Evolutionary conservation across 768 basidiomycete species (phyloP).

Genomic region (Rhodosporidiobolus odoratus): DNA sequence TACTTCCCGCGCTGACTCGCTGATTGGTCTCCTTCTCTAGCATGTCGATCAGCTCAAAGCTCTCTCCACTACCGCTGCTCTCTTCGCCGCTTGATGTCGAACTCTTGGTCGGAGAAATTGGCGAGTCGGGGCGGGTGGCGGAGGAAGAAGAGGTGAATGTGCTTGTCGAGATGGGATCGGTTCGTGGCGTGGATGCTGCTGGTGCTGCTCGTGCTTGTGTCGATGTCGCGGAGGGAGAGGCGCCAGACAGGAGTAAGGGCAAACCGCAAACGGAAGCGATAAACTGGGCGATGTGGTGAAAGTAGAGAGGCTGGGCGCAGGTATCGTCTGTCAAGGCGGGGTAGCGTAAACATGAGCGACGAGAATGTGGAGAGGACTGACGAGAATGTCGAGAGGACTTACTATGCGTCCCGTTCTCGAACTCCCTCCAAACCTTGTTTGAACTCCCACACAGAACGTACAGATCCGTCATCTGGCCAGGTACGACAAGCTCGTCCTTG

Average conservation of each 20-base stretch:
- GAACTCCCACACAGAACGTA: constrained; percentile 39
- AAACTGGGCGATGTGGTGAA: constrained; percentile 17
- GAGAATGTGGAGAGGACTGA: background rate
- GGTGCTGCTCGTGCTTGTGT: too few species aligned
- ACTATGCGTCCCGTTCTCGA: constrained; percentile 47
- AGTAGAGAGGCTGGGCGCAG: constrained; percentile 48
- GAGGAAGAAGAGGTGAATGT: background rate
- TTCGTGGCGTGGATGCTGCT: too few species aligned
- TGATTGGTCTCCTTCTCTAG: background rate
- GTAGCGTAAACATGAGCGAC: background rate
- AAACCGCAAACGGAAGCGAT: constrained; percentile 12
- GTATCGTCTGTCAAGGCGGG: constrained; percentile 45
- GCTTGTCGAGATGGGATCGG: too few species aligned
- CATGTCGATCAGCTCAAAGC: constrained; percentile 15
- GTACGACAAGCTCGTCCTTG: constrained; percentile 67
- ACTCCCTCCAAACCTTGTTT: constrained; percentile 45
- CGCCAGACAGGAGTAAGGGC: background rate
- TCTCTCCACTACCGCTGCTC: background rate
- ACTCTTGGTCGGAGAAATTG: too few species aligned
- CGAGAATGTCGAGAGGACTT: constrained; percentile 2
- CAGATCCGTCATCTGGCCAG: constrained; percentile 63
- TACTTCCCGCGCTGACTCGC: constrained; percentile 4
- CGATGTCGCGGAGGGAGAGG: background rate
- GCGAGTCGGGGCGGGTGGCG: too few species aligned
- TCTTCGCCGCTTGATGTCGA: too few species aligned